Evolutionary conservation across 2,329 filamentous ascomycete genomes (phyloP).

Genomic region (Phialophora macrospora): DNA sequence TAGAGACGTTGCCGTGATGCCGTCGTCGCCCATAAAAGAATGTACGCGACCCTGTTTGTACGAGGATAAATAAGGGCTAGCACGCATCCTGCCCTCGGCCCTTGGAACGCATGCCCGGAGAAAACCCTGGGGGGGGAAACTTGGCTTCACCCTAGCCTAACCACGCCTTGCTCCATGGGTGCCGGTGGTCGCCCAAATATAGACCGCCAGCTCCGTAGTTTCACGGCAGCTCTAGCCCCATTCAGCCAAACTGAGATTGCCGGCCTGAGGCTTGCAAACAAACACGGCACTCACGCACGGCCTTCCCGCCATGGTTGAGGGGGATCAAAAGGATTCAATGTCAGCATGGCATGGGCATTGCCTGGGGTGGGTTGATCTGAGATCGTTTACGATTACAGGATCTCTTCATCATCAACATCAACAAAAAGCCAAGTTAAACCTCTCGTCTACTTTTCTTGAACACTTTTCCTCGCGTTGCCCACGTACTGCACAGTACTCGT

Average conservation of each 20-base stretch:
- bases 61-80: neutral
- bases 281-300: neutral
- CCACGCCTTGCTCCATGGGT: constrained; percentile 1
- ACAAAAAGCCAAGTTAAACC: constrained; percentile 18
- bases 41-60: no score
- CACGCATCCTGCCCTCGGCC: neutral
- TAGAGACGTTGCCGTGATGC: constrained; percentile 32
- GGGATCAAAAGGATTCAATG: neutral
- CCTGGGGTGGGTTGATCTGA: neutral
- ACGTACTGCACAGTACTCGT: no score
- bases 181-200: constrained; percentile 6
- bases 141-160: neutral
- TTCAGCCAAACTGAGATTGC: constrained; percentile 7
- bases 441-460: constrained; percentile 4
- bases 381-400: constrained; percentile 3
- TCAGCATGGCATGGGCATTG: constrained; percentile 1
- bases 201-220: constrained; percentile 1
- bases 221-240: constrained; percentile 1
- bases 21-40: neutral
- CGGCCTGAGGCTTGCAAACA: constrained; percentile 1
- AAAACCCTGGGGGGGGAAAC: neutral
- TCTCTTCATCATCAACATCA: neutral
- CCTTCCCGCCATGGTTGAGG: neutral
- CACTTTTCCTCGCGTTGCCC: neutral
- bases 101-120: neutral